Evolutionary conservation across 1,284 basidiomycete genomes (phyloP), one percentile per base, ranked within the genome.

Genomic region (Ceratobasidium sp.): DNA sequence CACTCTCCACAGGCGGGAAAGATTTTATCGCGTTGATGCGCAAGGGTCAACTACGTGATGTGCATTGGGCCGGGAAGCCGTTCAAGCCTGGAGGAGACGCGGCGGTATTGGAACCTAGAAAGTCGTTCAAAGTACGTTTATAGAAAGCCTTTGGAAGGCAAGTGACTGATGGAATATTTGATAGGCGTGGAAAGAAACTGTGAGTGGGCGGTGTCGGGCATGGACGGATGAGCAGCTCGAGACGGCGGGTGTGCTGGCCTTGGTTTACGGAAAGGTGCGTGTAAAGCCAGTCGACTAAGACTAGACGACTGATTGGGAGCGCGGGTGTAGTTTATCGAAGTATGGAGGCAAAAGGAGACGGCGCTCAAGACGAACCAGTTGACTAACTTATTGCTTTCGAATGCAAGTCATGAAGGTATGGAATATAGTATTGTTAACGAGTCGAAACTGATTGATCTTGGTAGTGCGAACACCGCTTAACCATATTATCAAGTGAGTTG

Each of bases 181-280:
- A 3, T 46, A 84, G 84, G 88, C 89, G 2, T 97, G 95, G 95
- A 90, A 90, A 0, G 93, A 96, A 84, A 91, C 87, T 1, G 91
- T 96, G 10, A 88, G 90, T 26, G 94, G 94, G 2, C 87, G 91
- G 59, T 92, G 90, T 81, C 87, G 93, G 46, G 87, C 87, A 5
- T 97, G 95, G 95, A 92, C 93, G 13, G 94, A 96, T 78, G 94
- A 96, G 82, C 94, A 96, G 83, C 84, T 96, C 64, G 95, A 96
- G 84, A 96, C 94, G 2, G 95, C 94, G 0, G 92, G 92, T 56
- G 93, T 96, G 4, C 86, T 96, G n/a, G 92, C 94, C 20, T 85
- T 96, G 33, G 93, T 96, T 12, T 94, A 94, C 81, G 93, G 93
- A 62, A 93, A 94, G 86, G 90, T 90, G 69, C 38, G 81, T 57